phyloP scores from a whole-genome alignment of 2,329 filamentous ascomycete species.

The Trichoderma sp. region DNA sequence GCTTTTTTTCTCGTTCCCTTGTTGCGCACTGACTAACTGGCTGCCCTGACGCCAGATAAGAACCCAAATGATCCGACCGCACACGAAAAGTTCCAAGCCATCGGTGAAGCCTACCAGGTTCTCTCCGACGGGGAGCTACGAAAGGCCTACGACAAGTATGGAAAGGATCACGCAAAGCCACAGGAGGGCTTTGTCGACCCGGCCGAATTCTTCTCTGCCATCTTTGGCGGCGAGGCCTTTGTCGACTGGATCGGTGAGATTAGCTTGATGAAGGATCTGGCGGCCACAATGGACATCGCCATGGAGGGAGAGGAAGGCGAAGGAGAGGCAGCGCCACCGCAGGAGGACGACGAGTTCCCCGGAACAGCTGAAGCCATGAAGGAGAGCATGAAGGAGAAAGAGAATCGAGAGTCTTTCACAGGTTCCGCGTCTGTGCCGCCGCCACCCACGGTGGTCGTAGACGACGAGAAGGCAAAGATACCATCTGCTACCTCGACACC shows the following conservation, averaged over 20 bases:
- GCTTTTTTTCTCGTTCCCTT: too few relatives aligned
- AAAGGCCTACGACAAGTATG: slow-evolving; percentile 92
- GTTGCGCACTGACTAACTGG: neutral
- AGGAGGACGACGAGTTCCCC: slow-evolving; percentile 55
- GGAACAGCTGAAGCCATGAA: slow-evolving; percentile 56
- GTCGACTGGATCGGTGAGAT: slow-evolving; percentile 97
- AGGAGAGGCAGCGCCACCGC: slow-evolving; percentile 48
- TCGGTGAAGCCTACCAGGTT: slow-evolving; percentile 73
- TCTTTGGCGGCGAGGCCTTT: slow-evolving; percentile 96
- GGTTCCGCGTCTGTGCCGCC: slow-evolving; percentile 22
- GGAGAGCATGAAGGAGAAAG: slow-evolving; percentile 49
- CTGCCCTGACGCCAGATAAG: slow-evolving; percentile 63
- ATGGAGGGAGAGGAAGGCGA: slow-evolving; percentile 69
- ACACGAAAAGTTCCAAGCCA: slow-evolving; percentile 89
- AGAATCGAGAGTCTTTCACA: slow-evolving; percentile 21
- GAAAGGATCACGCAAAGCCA: slow-evolving; percentile 91
- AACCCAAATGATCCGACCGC: slow-evolving; percentile 95
- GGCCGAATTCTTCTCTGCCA: slow-evolving; percentile 96
- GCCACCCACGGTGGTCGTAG: slow-evolving; percentile 41
- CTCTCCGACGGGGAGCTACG: slow-evolving; percentile 84
- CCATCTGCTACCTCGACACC: slow-evolving; percentile 25
- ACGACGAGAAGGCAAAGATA: slow-evolving; percentile 37
- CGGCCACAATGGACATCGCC: slow-evolving; percentile 96
- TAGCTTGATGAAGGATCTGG: slow-evolving; percentile 96
- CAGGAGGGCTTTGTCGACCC: slow-evolving; percentile 93